Base-by-base conservation (phyloP, 1,284 basidiomycete genomes). In the Cutaneotrichosporon dermatis region DNA sequence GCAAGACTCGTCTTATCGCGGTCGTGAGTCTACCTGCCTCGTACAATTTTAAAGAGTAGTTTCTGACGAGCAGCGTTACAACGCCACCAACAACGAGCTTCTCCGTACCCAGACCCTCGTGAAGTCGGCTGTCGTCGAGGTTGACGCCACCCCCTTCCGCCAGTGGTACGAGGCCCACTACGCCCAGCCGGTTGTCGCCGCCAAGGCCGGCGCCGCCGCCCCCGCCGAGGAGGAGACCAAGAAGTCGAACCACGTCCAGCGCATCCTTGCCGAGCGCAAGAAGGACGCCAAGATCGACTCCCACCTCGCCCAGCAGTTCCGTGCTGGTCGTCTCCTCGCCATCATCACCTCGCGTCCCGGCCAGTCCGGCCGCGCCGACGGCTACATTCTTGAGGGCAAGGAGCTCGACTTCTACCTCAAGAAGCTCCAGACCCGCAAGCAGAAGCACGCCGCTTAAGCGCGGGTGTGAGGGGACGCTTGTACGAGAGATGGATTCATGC, bases 161-260 rank as follows among this genome's bases (percentile, higher is more conserved):
- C 92, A 95, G 82, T 97, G 92, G 92, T 97, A 96, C 79, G 93
- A 97, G 82, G 82, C 90, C 46, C 92, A 96, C 82, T 97, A 96
- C 78, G 93, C 88, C 69, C 88, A 89, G 80, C 90, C 92, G 65
- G 85, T 93, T 69, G 88, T 88, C 71, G 88, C 87, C 57, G 45
- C 51, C 45, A 79, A 76, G 71, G 92, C 90, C 82, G 76, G 83
- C 58, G 79, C 83, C 57, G 70, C 79, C 40, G 71, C 80, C 25
- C 25, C 25, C 55, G 57, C 66, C 54, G 76, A 81, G 61, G 79
- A 76, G 63, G 84, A 87, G 70, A 86, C 82, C 79, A 94, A 92
- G 82, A 85, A 88, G 74, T 95, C 92, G 58, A 87, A 89, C 80
- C 92, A 95, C 80, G 87, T 85, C 70, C 86, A 89, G 80, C 90